These are phyloP conservation scores for Diaporthe sp. DNA, from an alignment of 2,329 filamentous ascomycete species.

Conservation along the genomic window DNA sequence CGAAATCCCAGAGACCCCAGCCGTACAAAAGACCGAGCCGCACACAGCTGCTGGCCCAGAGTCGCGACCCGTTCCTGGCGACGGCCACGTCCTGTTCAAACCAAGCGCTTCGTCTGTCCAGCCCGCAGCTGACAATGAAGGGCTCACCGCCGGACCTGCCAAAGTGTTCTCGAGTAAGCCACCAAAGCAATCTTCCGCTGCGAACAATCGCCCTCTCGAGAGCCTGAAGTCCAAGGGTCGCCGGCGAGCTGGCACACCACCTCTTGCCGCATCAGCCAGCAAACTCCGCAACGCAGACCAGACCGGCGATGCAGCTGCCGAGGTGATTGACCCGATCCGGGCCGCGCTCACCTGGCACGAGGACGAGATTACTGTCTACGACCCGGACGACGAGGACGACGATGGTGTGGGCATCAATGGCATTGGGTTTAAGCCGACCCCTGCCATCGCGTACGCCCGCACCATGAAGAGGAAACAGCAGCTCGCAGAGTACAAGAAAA, in stretches of 20 bases:
- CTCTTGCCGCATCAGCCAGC: constrained; percentile 44
- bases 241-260: constrained; percentile 54
- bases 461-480: constrained; percentile 71
- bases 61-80: background rate
- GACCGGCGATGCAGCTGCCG: constrained; percentile 51
- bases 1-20: constrained; percentile 42
- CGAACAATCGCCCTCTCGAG: constrained; percentile 25
- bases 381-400: constrained; percentile 74
- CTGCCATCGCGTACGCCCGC: constrained; percentile 70
- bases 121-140: background rate
- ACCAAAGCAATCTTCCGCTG: constrained; percentile 9
- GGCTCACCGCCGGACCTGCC: constrained; percentile 13
- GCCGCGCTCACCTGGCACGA: constrained; percentile 77
- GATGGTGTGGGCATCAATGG: constrained; percentile 78
- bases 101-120: background rate
- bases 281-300: constrained; percentile 42
- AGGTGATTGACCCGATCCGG: constrained; percentile 66
- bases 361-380: constrained; percentile 76
- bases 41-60: background rate
- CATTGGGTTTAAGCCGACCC: constrained; percentile 75
- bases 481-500: constrained; percentile 72
- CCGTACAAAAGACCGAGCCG: background rate
- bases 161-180: constrained; percentile 30
- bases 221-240: constrained; percentile 20
- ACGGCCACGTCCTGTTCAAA: background rate